A percentile compares a stretch with the other conserved stretches of the same genome.
Conservation (phyloP, 306 rosid species). For the Pyrus bretschneideri region DNA sequence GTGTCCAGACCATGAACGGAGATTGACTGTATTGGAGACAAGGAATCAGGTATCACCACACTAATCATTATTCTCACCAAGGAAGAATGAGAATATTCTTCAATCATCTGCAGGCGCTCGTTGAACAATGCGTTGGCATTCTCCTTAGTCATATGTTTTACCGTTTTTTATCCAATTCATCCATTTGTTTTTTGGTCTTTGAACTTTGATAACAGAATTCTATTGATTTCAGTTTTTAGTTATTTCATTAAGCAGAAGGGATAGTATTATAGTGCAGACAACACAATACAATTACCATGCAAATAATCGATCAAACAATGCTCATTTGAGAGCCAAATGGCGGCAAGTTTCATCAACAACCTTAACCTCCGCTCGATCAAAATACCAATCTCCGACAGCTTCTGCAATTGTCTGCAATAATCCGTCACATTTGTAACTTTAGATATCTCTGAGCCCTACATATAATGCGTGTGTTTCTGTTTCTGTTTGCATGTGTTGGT, state of each 20-base stretch:
- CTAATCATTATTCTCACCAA: too few relatives aligned
- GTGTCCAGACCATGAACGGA: too few relatives aligned
- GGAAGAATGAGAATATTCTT: too few relatives aligned
- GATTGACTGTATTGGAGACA: too few relatives aligned
- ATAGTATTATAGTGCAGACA: background rate
- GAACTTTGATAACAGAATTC: background rate
- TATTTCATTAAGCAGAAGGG: slow-evolving; percentile 1
- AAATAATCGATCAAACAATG: slow-evolving; percentile 1
- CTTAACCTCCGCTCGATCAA: slow-evolving; percentile 60
- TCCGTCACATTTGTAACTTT: background rate
- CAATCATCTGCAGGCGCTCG: too few relatives aligned
- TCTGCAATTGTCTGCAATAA: slow-evolving; percentile 61
- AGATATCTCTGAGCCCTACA: background rate
- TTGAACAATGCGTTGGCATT: too few relatives aligned
- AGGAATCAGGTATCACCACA: too few relatives aligned
- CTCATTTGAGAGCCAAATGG: slow-evolving; percentile 45
- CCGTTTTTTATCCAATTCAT: background rate
- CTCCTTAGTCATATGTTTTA: too few relatives aligned
- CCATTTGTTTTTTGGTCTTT: background rate
- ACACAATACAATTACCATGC: background rate
- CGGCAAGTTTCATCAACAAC: slow-evolving; percentile 63
- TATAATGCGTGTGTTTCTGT: background rate
- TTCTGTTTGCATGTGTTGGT: background rate
- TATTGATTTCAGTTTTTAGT: slow-evolving; percentile 11
- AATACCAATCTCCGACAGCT: slow-evolving; percentile 93